Evolutionary conservation across 441 rosid species (phyloP).

Genomic region (Erodium moschatum): DNA sequence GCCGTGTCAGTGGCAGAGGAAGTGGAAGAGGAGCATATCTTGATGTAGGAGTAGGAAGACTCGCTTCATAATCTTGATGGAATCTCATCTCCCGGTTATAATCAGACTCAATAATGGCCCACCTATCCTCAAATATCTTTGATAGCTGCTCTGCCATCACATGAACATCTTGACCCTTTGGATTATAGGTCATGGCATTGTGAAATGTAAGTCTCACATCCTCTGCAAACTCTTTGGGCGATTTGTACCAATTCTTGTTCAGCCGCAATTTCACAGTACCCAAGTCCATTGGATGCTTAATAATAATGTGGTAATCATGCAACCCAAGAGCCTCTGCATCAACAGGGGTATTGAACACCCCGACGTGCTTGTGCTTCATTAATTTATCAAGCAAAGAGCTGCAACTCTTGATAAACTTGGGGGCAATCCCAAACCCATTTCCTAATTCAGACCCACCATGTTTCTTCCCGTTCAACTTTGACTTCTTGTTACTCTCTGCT

Average conservation of each 20-base stretch:
- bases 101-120: slow-evolving; percentile 73
- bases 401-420: slow-evolving; percentile 64
- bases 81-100: slow-evolving; percentile 60
- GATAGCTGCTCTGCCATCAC: slow-evolving; percentile 66
- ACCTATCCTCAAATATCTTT: slow-evolving; percentile 72
- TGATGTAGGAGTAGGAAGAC: slow-evolving; percentile 51
- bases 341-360: slow-evolving; percentile 93
- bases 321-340: slow-evolving; percentile 69
- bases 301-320: slow-evolving; percentile 74
- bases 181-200: slow-evolving; percentile 93
- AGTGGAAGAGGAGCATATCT: slow-evolving; percentile 47
- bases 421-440: slow-evolving; percentile 42
- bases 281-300: slow-evolving; percentile 92
- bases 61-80: slow-evolving; percentile 41
- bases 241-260: slow-evolving; percentile 71
- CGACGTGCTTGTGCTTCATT: slow-evolving; percentile 92
- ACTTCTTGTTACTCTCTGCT: slow-evolving; percentile 85
- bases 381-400: slow-evolving; percentile 67
- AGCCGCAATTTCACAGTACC: slow-evolving; percentile 70
- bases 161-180: slow-evolving; percentile 91
- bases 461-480: slow-evolving; percentile 64
- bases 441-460: slow-evolving; percentile 48
- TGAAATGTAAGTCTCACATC: slow-evolving; percentile 93
- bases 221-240: slow-evolving; percentile 88
- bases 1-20: slow-evolving; percentile 18